Percentiles rank a stretch among this genome's conserved stretches.
Conservation (phyloP, 148 eudicot species). For the Heliamphora exappendiculata region DNA sequence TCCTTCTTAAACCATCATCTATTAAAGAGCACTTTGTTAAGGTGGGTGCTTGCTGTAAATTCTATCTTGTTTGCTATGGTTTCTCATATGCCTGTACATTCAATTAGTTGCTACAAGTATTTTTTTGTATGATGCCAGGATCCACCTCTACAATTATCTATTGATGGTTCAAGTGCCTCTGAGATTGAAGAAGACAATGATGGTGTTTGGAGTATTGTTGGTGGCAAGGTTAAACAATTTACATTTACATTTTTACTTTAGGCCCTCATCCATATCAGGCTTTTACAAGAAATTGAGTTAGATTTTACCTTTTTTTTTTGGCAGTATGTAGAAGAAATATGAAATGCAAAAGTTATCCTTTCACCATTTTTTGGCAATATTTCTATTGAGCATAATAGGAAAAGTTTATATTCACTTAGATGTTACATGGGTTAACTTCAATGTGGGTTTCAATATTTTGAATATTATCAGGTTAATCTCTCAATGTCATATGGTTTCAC, state of each 20-base stretch:
- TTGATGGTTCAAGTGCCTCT: slow-evolving; percentile 53
- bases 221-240: slow-evolving; percentile 58
- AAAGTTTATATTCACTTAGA: neutral
- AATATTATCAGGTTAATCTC: neutral
- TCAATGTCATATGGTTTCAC: too few relatives aligned
- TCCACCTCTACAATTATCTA: slow-evolving; percentile 51
- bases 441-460: neutral
- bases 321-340: neutral
- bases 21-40: slow-evolving; percentile 37
- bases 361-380: neutral
- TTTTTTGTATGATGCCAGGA: slow-evolving; percentile 37
- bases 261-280: neutral
- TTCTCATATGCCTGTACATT: slow-evolving; percentile 5
- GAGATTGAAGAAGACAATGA: slow-evolving; percentile 59
- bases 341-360: neutral
- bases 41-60: slow-evolving; percentile 34
- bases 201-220: slow-evolving; percentile 78
- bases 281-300: neutral
- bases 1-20: slow-evolving; percentile 31
- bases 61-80: neutral
- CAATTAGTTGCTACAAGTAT: neutral
- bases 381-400: neutral
- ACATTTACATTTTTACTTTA: slow-evolving; percentile 3
- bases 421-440: neutral
- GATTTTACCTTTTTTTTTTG: neutral